A percentile compares a stretch with the other conserved stretches of the same genome.
Evolutionary conservation across 2,329 filamentous ascomycete species (phyloP).

Genomic region (Cordyceps cateniannulata): DNA sequence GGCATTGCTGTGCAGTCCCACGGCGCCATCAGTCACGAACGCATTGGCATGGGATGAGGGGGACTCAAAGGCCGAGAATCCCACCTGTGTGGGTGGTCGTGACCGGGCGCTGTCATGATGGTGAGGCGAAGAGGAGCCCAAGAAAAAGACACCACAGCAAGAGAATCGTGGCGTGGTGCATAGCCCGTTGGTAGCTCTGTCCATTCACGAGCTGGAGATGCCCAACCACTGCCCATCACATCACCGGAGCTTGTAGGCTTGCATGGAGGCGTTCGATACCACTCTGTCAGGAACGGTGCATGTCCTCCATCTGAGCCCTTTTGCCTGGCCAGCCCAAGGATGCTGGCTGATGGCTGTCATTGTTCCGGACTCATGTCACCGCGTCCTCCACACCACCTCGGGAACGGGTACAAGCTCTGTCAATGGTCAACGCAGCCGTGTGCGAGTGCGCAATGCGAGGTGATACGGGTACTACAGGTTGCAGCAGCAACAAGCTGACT

Average conservation of each 20-base stretch:
- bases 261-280: conserved; percentile 6
- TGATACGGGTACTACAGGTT: conserved; percentile 6
- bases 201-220: conserved; percentile 2
- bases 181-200: not conserved
- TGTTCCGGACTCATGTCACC: not conserved
- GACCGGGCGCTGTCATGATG: not conserved
- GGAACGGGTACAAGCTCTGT: not conserved
- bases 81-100: not conserved
- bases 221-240: conserved; percentile 3
- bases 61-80: not conserved
- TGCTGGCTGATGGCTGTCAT: not conserved
- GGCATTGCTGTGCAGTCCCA: not conserved
- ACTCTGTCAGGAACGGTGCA: conserved; percentile 10
- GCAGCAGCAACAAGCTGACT: not conserved
- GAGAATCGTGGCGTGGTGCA: not conserved
- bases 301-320: not conserved
- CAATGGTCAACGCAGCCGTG: not conserved
- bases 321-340: not conserved
- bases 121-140: not conserved
- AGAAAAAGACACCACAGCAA: not conserved
- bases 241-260: not conserved
- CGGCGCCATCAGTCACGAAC: conserved; percentile 5
- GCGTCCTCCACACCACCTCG: not conserved
- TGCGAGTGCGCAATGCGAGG: not conserved
- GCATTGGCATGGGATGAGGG: not conserved